Conservation (phyloP, 345 rosid species). For the Syzygium jambos region DNA sequence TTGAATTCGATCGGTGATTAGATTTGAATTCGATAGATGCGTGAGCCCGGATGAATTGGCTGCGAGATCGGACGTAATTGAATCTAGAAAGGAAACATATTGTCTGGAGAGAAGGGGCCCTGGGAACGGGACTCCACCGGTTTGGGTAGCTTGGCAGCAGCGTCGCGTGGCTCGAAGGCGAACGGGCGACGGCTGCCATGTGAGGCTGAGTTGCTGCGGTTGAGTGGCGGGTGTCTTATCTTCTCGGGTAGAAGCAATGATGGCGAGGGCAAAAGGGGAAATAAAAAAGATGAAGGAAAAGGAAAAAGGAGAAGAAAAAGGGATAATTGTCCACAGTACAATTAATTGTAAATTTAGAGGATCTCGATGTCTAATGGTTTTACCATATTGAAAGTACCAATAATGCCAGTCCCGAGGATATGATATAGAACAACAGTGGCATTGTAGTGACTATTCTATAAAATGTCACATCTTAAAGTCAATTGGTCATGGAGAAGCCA, state of each 20-base stretch:
- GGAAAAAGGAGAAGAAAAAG: not conserved
- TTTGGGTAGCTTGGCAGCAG: not conserved
- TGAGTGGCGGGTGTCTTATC: not conserved
- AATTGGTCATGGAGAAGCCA: too few species aligned
- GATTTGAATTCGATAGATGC: not conserved
- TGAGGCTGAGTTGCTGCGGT: not conserved
- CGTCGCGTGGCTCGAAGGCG: not conserved
- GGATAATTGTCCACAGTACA: not conserved
- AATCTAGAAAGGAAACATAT: not conserved
- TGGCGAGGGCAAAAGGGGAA: not conserved
- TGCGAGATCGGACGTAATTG: not conserved
- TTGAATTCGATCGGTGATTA: not conserved
- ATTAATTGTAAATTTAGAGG: not conserved
- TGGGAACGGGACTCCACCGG: not conserved
- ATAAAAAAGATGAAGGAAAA: not conserved
- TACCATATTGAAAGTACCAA: too few species aligned
- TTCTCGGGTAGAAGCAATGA: not conserved
- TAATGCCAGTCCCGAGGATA: too few species aligned
- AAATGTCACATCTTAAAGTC: too few species aligned
- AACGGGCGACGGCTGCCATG: not conserved
- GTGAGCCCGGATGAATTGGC: not conserved
- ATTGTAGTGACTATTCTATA: too few species aligned
- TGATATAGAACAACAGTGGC: too few species aligned
- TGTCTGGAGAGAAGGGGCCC: not conserved
- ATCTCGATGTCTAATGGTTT: not conserved